A percentile compares a stretch with the other conserved stretches of the same genome.
These are phyloP conservation scores for Fonsecaea erecta DNA, from an alignment of 2,329 filamentous ascomycete genomes.

Conservation along the genomic window DNA sequence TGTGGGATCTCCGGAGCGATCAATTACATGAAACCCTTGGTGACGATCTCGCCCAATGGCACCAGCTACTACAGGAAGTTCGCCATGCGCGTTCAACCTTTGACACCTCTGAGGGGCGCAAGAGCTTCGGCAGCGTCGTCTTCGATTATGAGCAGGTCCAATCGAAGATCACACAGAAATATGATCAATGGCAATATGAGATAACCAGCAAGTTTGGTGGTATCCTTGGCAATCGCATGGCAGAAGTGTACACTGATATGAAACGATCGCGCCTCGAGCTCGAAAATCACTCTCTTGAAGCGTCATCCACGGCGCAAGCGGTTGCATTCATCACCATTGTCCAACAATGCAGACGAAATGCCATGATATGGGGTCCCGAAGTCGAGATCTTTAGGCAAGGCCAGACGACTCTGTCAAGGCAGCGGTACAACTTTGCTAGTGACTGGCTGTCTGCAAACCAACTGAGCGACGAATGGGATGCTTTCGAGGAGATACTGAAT, in stretches of 20 bases:
- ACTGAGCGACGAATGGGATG: conserved; percentile 93
- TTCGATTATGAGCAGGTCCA: conserved; percentile 99
- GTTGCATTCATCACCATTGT: conserved; percentile 99
- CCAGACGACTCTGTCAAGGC: conserved; percentile 85
- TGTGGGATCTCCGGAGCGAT: conserved; percentile 96
- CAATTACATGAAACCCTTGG: conserved; percentile 92
- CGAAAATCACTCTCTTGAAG: conserved; percentile 88
- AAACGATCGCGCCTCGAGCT: conserved; percentile 88
- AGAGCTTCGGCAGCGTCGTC: conserved; percentile 88
- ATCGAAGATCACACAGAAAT: conserved; percentile 97
- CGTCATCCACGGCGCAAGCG: conserved; percentile 92
- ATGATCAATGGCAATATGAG: conserved; percentile 99
- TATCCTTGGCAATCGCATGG: conserved; percentile 85
- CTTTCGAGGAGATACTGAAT: conserved; percentile 86
- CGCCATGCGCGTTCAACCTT: conserved; percentile 94
- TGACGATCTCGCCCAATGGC: conserved; percentile 88
- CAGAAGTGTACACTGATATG: conserved; percentile 89
- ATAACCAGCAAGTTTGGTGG: conserved; percentile 91
- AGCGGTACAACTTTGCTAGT: conserved; percentile 88
- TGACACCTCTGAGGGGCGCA: conserved; percentile 92
- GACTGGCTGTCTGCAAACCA: conserved; percentile 97
- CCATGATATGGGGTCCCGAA: conserved; percentile 91
- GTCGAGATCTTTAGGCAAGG: conserved; percentile 96
- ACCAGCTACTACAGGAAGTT: conserved; percentile 95
- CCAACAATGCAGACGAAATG: conserved; percentile 92